Evolutionary conservation across 805 yeast genomes (phyloP), one percentile per base, ranked within the genome.

Genomic region (Candida easanensis): DNA sequence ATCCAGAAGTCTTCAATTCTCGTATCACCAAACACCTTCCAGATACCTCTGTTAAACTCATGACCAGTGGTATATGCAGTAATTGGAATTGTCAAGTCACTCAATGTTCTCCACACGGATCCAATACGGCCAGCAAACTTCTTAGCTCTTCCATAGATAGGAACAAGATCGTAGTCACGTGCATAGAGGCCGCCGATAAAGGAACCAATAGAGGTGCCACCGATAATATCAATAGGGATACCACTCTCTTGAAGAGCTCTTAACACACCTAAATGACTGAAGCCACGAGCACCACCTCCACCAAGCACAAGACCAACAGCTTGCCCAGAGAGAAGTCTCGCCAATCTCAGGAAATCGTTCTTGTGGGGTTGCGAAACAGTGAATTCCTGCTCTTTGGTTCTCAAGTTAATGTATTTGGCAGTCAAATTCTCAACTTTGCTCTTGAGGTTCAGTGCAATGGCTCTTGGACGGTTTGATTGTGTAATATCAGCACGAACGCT

Each of bases 1-100:
- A 91, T 74, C 99, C 99, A 91, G 62, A 91, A 91, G 60, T 91
- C 99, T 61, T 91, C 99, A 51, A 91, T 88, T 56, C 96, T 82
- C 13, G 82, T 76, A 50, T 88, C 91, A 0, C 98, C 97, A 67
- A 91, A 86, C 0, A 88, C 79, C 62, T 93, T 91, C 97, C 97
- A 93, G n/a, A 91, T 79, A 38, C 99, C 98, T 52, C 98, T 73
- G 63, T 91, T 91, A 64, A 91, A 91, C 62, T 89, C 98, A 63
- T 93, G 96, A 1, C 99, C 99, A 1, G 99, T 93, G 10, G 95
- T 86, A 60, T 95, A 91, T 0, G 97, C 84, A 0, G 97, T 89
- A 2, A 88, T 82, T 0, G 99, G 99, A 62, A 90, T 85, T 0
- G 99, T 91, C 54, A 93, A 64, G 61, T 91, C 99, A 23, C 86